Base-by-base conservation (phyloP, 768 basidiomycete genomes). In the Suillus clintonianus region DNA sequence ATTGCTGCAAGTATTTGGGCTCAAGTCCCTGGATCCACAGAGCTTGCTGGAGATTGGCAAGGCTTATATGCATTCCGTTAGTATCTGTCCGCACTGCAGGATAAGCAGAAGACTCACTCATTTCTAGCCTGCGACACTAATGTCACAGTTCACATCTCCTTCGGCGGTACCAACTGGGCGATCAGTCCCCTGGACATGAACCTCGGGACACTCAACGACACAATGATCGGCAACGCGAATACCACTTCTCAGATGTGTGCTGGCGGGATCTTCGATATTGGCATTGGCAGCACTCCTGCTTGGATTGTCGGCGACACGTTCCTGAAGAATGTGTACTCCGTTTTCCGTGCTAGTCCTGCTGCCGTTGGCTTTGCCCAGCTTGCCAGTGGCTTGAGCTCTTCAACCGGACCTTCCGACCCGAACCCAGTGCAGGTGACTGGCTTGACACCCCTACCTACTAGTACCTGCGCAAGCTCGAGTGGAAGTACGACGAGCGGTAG, bases 1-100 rank as follows among this genome's bases (percentile, higher is more conserved):
- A 84, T 87, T 45, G 88, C 92, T 7, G 63, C 74, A 22, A 76
- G 80, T 19, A 81, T 99, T 60, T 98, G 88, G 81, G 73, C 72
- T 1, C 81, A 86, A 7, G 86, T 99, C 27, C 82, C 85, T 10
- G 86, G 86, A 24, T 78, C 90, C 0, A 64, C 70, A 27, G 67
- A 82, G 0, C 74, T 91, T 11, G 65, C 67, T 0, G 80, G 81
- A 5, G 65, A 80, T 19, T 79, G 81, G 66, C 64, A 79, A 50
- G 97, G 96, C 17, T 90, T 91, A 81, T 99, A 82, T 70, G 76
- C 83, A 10, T 94, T 88, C 83, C 94, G 91, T 92, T 69, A 63
- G 89, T 79, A 9, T 47, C 4, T 11, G 1, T 19, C 32, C 1
- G 10, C 19, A 34, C 51, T 53, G 11, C 32, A 53, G 19, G 32